A percentile compares a stretch with the other conserved stretches of the same genome.
Evolutionary conservation across 2,329 filamentous ascomycete genomes (phyloP).

Genomic region (Oidium heveae): DNA sequence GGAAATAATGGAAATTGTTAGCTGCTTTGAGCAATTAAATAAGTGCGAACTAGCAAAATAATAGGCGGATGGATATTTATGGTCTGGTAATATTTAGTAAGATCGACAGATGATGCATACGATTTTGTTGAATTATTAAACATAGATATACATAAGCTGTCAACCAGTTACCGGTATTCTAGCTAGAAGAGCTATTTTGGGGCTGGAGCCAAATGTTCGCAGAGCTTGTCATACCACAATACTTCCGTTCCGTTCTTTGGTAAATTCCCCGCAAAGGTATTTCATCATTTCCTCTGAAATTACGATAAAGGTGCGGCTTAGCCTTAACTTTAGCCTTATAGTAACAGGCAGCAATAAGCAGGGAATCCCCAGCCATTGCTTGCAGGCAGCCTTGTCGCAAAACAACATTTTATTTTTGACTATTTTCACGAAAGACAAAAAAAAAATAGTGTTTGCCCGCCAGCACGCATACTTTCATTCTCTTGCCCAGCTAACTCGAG

Average conservation of each 20-base stretch:
- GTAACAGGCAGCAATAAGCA: no score
- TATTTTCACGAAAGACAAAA: no score
- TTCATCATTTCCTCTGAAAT: neutral
- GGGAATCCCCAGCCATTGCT: no score
- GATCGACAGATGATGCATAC: neutral
- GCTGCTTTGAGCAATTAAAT: no score
- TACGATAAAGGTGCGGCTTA: neutral
- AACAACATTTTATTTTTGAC: no score
- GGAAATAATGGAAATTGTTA: neutral
- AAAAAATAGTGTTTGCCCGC: no score
- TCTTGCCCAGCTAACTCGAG: no score
- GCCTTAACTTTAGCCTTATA: neutral
- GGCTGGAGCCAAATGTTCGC: neutral
- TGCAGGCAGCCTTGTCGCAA: no score
- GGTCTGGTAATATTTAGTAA: neutral
- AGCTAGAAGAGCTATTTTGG: neutral
- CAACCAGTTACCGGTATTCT: neutral
- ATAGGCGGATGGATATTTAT: no score
- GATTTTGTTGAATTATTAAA: neutral
- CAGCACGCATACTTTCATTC: no score
- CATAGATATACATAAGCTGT: neutral
- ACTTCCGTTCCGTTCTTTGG: neutral
- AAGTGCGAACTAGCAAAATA: no score
- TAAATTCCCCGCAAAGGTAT: neutral
- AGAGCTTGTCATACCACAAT: neutral